Evolutionary conservation across 345 rosid genomes (phyloP).

Genomic region (Eucalyptus paniculata): DNA sequence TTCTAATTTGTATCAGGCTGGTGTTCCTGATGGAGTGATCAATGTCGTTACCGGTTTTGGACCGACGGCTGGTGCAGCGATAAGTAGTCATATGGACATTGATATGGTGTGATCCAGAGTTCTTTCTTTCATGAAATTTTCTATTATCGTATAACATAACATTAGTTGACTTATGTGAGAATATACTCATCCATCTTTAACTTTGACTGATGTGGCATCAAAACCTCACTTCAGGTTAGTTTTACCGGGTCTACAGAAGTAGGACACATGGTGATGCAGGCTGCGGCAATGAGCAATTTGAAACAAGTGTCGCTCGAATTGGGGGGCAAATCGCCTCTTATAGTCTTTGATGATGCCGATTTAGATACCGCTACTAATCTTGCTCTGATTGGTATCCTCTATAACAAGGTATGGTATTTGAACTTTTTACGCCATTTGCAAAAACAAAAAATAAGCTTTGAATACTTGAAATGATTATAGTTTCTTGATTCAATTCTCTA

Average conservation of each 20-base stretch:
- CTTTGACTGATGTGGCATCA: neutral
- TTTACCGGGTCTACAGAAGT: conserved; percentile 83
- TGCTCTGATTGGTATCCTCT: conserved; percentile 29
- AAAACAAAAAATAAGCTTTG: neutral
- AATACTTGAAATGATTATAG: neutral
- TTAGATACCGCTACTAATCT: conserved; percentile 36
- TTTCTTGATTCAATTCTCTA: neutral
- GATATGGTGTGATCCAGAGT: conserved; percentile 25
- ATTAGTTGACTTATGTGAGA: neutral
- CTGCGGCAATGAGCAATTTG: conserved; percentile 66
- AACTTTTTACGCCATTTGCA: neutral
- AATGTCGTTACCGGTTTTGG: conserved; percentile 76
- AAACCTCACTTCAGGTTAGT: conserved; percentile 27
- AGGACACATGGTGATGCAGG: conserved; percentile 55
- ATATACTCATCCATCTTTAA: neutral
- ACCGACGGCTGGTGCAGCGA: conserved; percentile 70
- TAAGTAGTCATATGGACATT: conserved; percentile 70
- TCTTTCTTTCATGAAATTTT: neutral
- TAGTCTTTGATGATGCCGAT: conserved; percentile 78
- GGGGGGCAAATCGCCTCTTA: conserved; percentile 79
- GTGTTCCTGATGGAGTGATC: conserved; percentile 79
- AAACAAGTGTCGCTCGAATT: conserved; percentile 60
- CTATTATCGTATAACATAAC: neutral
- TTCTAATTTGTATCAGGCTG: conserved; percentile 28
- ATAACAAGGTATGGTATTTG: conserved; percentile 28